These are phyloP conservation scores for Tulasnella sp. DNA, from an alignment of 768 basidiomycete genomes.

Conservation along the genomic window DNA sequence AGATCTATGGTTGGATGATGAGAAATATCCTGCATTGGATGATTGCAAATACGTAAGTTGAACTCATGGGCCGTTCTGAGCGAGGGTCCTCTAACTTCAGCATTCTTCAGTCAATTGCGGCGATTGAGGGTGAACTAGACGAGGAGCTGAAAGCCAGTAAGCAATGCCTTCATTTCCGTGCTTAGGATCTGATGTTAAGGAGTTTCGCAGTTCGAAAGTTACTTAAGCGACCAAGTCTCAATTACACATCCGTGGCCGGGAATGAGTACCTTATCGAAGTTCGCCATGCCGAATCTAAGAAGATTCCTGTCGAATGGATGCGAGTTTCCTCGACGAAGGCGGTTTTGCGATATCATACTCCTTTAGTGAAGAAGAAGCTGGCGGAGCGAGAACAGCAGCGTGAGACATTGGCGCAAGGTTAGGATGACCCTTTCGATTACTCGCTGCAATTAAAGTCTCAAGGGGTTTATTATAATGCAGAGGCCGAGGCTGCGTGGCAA, in stretches of 20 bases:
- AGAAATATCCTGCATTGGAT: conserved; percentile 45
- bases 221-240: conserved; percentile 59
- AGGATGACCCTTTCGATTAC: conserved; percentile 1
- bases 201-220: conserved; percentile 51
- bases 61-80: background rate
- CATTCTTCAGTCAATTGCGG: conserved; percentile 45
- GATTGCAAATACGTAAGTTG: conserved; percentile 49
- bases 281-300: conserved; percentile 42
- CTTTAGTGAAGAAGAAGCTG: conserved; percentile 47
- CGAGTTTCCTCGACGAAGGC: conserved; percentile 59
- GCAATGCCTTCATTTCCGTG: conserved; percentile 12
- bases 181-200: conserved; percentile 1
- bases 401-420: conserved; percentile 54
- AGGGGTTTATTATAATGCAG: background rate
- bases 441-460: too few species aligned
- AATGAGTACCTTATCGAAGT: conserved; percentile 82
- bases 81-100: conserved; percentile 10
- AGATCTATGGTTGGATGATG: conserved; percentile 51
- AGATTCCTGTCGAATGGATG: conserved; percentile 46
- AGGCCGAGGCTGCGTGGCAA: conserved; percentile 53
- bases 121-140: conserved; percentile 57
- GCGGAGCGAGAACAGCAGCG: conserved; percentile 64
- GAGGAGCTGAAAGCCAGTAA: conserved; percentile 62
- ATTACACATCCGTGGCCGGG: conserved; percentile 54
- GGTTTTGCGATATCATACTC: conserved; percentile 65